Evolutionary conservation across 2,329 filamentous ascomycete species (phyloP), one percentile per base, ranked within the genome.

Genomic region (Ascochyta koolunga): DNA sequence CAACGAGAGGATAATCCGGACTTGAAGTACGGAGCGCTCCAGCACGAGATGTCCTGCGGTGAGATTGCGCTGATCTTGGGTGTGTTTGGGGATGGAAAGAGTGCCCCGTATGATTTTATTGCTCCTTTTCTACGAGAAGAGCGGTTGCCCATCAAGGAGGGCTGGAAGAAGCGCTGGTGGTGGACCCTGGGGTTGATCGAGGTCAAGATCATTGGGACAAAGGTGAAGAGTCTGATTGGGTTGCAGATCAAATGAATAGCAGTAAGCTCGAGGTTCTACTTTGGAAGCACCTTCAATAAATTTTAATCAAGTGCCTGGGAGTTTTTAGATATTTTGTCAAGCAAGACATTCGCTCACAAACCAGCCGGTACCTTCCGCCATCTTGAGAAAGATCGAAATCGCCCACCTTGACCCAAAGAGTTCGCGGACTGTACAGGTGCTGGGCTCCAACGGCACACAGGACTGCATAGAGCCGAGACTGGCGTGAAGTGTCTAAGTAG

Each of bases 141-240:
- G 25, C 40, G 56, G 6, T 16, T 59, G 41, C 56, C 52, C 13
- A n/a, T 56, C 13, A 19, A 53, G n/a, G 56, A 59, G 21, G 56
- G 56, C 2, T 59, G 56, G 56, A 47, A 45, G 29, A 50, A 36
- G 36, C 44, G 51, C 3, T 27, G 33, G 36, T 58, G 56, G 56
- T 58, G 56, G 56, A 58, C 56, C 13, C n/a, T 58, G 21, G 56
- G 56, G 0, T 29, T 55, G 36, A 9, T 48, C 6, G 56, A 58
- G 25, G 21, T 52, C 8, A 54, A 58, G 11, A 19, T 50, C 11
- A 50, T 43, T 31, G 54, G 25, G 29, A 50, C 31, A 5, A 46
- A 50, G 24, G 46, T 54, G 8, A 58, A 54, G 25, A 24, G 32
- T 27, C 31, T 54, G 3, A 32, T 58, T 16, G 50, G 54, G 2